Conservation (phyloP, 345 rosid genomes). For the Acer campestre region DNA sequence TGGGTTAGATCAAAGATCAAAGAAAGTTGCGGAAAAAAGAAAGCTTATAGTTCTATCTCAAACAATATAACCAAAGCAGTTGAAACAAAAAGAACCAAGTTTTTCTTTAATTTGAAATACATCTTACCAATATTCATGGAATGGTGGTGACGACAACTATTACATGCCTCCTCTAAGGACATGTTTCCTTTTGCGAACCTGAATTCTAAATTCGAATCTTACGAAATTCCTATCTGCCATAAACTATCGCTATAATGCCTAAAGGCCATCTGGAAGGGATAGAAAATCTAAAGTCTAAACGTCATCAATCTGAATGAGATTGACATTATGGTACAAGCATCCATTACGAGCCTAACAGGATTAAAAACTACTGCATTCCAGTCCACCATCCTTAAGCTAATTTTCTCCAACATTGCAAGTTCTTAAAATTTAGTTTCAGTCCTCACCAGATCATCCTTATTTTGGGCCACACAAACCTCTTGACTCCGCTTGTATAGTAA, state of each 20-base stretch:
- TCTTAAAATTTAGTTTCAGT: slow-evolving; percentile 10
- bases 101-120: not conserved
- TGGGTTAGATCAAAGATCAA: slow-evolving; percentile 13
- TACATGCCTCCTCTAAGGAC: not conserved
- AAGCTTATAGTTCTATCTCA: not conserved
- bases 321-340: not conserved
- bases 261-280: not conserved
- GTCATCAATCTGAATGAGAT: not conserved
- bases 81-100: not conserved
- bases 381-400: not conserved
- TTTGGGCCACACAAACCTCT: not conserved
- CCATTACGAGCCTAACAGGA: not conserved
- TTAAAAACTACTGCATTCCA: slow-evolving; percentile 3
- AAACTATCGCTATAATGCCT: not conserved
- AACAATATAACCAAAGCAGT: not conserved
- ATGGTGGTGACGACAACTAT: not conserved
- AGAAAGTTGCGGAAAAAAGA: not conserved
- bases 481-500: not conserved
- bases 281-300: not conserved
- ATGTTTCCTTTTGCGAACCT: slow-evolving; percentile 10
- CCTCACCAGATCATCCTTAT: no score
- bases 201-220: no score
- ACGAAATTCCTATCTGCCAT: no score
- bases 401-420: not conserved
- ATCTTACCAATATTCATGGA: not conserved